Base-by-base conservation (phyloP, 2,329 filamentous ascomycete genomes). In the Cercospora sojina region DNA sequence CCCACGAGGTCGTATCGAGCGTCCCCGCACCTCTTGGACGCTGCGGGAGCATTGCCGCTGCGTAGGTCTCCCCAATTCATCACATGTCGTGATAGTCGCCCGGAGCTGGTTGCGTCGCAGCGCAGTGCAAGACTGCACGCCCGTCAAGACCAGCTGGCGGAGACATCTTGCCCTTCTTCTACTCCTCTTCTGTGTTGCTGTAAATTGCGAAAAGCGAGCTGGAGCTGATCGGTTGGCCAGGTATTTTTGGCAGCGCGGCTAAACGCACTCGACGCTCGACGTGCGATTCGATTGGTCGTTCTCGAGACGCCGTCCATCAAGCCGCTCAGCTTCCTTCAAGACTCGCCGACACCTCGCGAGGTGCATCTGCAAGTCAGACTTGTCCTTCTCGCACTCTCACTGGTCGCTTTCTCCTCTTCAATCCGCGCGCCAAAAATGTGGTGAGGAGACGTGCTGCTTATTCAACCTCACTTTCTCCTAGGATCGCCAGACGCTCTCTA, bases 401-500 rank as follows among this genome's bases (percentile, higher is more conserved):
- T 60, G 56, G 64, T 51, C 63, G 62, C 53, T 35, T 60, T 60
- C 55, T 59, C 53, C 57, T 64, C 41, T 59, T 47, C 59, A 27
- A 32, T 59, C 47, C 64, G 56, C 68, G 68, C 70, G 73, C 70
- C 68, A 72, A 69, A 29, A 67, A 74, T 75, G 74, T 72, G 71
- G 61, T 74, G 69, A 71, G 62, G 35, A 65, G 65, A 61, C 29
- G 49, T 43, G 60, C 55, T 74, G 71, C 73, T 74, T 73, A 72
- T 38, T 60, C 62, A 64, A 67, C 67, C 63, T 62, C 60, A 64
- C 63, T 66, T 66, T 53, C 41, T 63, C 58, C 64, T 56, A 65
- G 66, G 51, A 67, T 69, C 61, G 58, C 51, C 18, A 58, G 65
- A 67, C 68, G 66, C 61, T 70, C 68, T 65, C 65, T 70, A 69